phyloP scores from a whole-genome alignment of 345 rosid species.

The Arabidopsis arenosa region DNA sequence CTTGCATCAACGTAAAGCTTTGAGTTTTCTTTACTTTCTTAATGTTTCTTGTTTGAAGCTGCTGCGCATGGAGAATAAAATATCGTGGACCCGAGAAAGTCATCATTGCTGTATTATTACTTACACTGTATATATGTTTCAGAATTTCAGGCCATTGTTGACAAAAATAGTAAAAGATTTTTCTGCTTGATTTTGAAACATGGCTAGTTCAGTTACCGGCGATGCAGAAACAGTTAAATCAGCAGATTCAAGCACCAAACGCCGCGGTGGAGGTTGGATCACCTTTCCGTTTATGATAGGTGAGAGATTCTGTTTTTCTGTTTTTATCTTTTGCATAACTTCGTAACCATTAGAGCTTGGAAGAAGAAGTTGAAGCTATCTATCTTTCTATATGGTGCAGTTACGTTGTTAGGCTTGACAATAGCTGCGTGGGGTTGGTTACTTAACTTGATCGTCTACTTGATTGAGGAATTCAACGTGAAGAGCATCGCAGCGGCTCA shows the following conservation, averaged over 20 bases:
- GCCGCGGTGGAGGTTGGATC: slow-evolving; percentile 53
- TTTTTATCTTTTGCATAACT: slow-evolving; percentile 5
- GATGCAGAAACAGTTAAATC: slow-evolving; percentile 33
- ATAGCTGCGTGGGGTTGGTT: slow-evolving; percentile 55
- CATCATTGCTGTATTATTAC: slow-evolving; percentile 28
- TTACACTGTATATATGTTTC: slow-evolving; percentile 1
- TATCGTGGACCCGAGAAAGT: slow-evolving; percentile 21
- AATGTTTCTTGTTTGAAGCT: slow-evolving; percentile 32
- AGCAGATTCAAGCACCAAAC: slow-evolving; percentile 28
- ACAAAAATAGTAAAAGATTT: background rate
- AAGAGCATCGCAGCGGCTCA: slow-evolving; percentile 57
- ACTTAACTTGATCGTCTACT: slow-evolving; percentile 51
- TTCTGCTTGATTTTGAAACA: slow-evolving; percentile 18
- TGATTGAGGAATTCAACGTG: slow-evolving; percentile 51
- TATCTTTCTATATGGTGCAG: slow-evolving; percentile 42
- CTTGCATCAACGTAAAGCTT: background rate
- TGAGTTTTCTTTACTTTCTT: background rate
- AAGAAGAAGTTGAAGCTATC: background rate
- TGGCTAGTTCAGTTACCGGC: slow-evolving; percentile 26
- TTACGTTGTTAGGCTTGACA: slow-evolving; percentile 47
- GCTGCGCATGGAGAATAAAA: slow-evolving; percentile 37
- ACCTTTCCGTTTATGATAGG: slow-evolving; percentile 66
- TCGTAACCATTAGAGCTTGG: slow-evolving; percentile 1
- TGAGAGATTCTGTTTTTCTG: slow-evolving; percentile 33
- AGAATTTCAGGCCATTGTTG: slow-evolving; percentile 19